A percentile compares a stretch with the other conserved stretches of the same genome.
Conservation (phyloP, 1,284 basidiomycete genomes). For the Rhodotorula sp. region DNA sequence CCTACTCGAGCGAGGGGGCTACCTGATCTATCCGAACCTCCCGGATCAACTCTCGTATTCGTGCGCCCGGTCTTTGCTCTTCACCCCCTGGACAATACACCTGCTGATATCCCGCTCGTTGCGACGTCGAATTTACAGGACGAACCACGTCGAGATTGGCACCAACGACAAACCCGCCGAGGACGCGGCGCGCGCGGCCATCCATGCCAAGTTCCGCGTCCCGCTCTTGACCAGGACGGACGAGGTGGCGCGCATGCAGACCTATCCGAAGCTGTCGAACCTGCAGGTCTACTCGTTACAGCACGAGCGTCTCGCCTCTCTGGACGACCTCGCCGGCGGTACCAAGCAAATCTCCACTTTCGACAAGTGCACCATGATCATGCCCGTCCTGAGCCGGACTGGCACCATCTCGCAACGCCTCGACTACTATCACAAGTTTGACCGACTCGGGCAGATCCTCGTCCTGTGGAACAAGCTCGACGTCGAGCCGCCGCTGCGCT, state of each 20-base stretch:
- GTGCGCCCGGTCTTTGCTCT: background rate
- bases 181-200: background rate
- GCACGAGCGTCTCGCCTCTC: background rate
- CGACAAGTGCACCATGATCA: constrained; percentile 25
- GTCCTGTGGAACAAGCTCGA: constrained; percentile 19
- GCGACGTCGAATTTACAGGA: background rate
- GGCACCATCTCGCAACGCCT: constrained; percentile 12
- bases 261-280: constrained; percentile 1
- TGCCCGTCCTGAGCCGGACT: constrained; percentile 11
- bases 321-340: constrained; percentile 6
- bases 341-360: constrained; percentile 3
- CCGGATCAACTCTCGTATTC: constrained; percentile 4
- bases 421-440: constrained; percentile 5
- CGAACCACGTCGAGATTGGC: constrained; percentile 10
- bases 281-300: constrained; percentile 2
- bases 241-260: constrained; percentile 8
- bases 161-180: background rate
- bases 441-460: constrained; percentile 17
- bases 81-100: no score
- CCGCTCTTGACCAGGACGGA: constrained; percentile 6
- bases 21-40: constrained; percentile 18
- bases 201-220: constrained; percentile 16
- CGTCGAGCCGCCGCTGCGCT: background rate
- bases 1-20: constrained; percentile 12
- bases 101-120: background rate